Evolutionary conservation across 208 protist species (phyloP).

Genomic region (Polymyxa betae): DNA sequence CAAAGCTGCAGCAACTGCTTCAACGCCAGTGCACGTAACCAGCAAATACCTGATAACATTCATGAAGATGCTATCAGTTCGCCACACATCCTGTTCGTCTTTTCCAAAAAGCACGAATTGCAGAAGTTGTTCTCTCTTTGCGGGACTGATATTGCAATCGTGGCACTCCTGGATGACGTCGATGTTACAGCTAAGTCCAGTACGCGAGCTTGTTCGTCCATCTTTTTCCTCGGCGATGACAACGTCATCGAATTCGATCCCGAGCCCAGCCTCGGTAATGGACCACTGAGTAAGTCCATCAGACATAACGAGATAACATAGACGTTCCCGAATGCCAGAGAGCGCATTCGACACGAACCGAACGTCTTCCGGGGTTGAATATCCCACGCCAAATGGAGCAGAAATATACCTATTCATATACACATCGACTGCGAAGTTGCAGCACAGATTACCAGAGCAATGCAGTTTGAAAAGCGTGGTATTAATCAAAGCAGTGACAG

Average conservation of each 20-base stretch:
- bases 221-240: background rate
- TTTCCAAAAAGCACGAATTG: background rate
- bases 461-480: background rate
- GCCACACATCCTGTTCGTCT: background rate
- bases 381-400: slow-evolving; percentile 18
- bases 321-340: background rate
- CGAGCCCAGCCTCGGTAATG: background rate
- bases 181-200: background rate
- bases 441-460: background rate
- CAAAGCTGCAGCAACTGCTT: background rate
- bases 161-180: background rate
- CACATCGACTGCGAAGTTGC: background rate
- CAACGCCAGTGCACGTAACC: background rate
- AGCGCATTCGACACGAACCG: background rate
- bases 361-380: background rate
- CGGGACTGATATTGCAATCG: background rate
- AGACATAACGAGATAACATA: background rate
- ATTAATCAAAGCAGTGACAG: background rate
- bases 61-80: background rate
- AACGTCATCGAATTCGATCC: background rate
- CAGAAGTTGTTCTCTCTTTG: background rate
- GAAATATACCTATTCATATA: background rate
- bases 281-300: background rate
- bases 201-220: background rate
- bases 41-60: background rate